Conservation (phyloP, 1,284 basidiomycete species). For the Blastosporella zonata region DNA sequence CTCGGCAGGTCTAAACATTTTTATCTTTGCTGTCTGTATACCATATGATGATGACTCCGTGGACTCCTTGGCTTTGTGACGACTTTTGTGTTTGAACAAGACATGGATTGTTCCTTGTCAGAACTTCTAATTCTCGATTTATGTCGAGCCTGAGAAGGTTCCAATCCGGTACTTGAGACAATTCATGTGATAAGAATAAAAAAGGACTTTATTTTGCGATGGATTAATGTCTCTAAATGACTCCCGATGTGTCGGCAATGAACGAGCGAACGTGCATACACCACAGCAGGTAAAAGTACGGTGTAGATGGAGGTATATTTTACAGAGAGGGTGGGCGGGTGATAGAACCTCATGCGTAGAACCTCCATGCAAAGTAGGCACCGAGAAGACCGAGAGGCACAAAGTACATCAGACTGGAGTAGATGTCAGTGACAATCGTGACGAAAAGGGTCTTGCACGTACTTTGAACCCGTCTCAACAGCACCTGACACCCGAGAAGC, state of each 20-base stretch:
- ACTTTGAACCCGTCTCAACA: slow-evolving; percentile 72
- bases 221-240: slow-evolving; percentile 11
- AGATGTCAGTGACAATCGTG: slow-evolving; percentile 4
- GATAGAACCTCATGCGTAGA: slow-evolving; percentile 46
- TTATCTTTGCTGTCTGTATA: neutral
- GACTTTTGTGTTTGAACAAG: neutral
- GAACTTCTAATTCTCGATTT: too few species aligned
- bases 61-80: neutral
- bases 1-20: neutral
- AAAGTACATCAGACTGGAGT: slow-evolving; percentile 70
- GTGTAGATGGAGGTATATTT: slow-evolving; percentile 11
- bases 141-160: too few species aligned
- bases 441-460: slow-evolving; percentile 27
- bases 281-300: neutral
- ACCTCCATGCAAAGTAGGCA: slow-evolving; percentile 81
- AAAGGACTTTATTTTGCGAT: slow-evolving; percentile 14
- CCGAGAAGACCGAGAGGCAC: slow-evolving; percentile 71
- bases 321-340: slow-evolving; percentile 4
- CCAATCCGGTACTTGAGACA: too few species aligned
- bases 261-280: slow-evolving; percentile 7
- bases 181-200: slow-evolving; percentile 12
- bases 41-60: neutral
- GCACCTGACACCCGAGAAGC: slow-evolving; percentile 42
- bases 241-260: neutral
- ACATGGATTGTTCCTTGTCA: neutral